phyloP scores from a whole-genome alignment of 352 stramenopile genomes.

The Phytophthora colocasiae region DNA sequence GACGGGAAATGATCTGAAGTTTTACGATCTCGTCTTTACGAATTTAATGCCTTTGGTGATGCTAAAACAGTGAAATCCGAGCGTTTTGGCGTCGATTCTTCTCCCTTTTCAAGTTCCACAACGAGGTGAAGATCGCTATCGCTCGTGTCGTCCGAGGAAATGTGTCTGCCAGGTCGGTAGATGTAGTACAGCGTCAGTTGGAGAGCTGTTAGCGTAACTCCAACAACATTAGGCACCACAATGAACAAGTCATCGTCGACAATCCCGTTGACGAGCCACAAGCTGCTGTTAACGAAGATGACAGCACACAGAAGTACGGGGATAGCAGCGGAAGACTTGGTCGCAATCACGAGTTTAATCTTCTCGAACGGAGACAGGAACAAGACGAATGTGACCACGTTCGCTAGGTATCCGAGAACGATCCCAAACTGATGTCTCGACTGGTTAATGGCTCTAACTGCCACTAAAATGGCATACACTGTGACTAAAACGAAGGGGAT shows the following conservation, averaged over 20 bases:
- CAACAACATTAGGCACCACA: constrained; percentile 47
- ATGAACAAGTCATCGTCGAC: constrained; percentile 57
- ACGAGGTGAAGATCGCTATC: no score
- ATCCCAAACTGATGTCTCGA: constrained; percentile 27
- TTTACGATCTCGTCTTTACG: no score
- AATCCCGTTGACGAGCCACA: constrained; percentile 63
- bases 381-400: constrained; percentile 33
- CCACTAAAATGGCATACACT: constrained; percentile 30
- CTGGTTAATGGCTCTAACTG: constrained; percentile 17
- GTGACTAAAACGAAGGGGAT: constrained; percentile 22
- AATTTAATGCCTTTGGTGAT: no score
- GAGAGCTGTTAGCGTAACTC: constrained; percentile 38
- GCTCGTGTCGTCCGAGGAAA: no score
- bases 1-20: no score
- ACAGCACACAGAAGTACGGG: constrained; percentile 55
- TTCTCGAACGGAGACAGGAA: constrained; percentile 41
- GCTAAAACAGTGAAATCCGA: no score
- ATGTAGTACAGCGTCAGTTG: constrained; percentile 60
- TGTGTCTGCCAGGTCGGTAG: constrained; percentile 27
- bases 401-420: constrained; percentile 30
- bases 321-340: constrained; percentile 48
- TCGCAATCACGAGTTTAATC: constrained; percentile 31
- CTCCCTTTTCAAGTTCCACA: no score
- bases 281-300: constrained; percentile 54
- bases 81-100: no score